Percentiles rank a stretch among this genome's conserved stretches.
Conservation (phyloP, 495 filamentous ascomycete species). For the Pseudomonodictys pantanalensis region DNA sequence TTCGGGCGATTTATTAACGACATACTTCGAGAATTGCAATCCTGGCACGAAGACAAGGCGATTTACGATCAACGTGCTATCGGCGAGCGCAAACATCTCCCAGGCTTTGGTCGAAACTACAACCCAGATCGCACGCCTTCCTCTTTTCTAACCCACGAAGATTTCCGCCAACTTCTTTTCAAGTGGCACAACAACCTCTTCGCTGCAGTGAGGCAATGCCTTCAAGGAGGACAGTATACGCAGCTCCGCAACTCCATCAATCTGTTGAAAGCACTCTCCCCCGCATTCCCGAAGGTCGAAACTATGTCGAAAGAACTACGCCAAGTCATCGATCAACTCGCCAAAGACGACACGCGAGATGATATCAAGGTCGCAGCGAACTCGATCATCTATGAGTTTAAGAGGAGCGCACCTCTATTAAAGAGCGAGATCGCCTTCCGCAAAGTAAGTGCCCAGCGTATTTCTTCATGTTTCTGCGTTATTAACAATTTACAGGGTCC, state of each 20-base stretch:
- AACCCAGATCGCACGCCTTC: constrained; percentile 60
- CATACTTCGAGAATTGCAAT: constrained; percentile 69
- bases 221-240: constrained; percentile 87
- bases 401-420: constrained; percentile 75
- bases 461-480: no score
- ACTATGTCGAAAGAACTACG: constrained; percentile 77
- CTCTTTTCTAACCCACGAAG: constrained; percentile 73
- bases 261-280: constrained; percentile 74
- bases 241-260: constrained; percentile 94
- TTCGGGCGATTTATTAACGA: constrained; percentile 83
- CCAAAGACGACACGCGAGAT: constrained; percentile 69
- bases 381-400: constrained; percentile 77
- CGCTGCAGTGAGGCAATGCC: constrained; percentile 70
- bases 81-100: constrained; percentile 58
- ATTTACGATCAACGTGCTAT: constrained; percentile 78
- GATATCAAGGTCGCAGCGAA: constrained; percentile 90
- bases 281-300: constrained; percentile 82
- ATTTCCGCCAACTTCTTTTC: constrained; percentile 78
- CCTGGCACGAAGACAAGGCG: constrained; percentile 76
- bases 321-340: constrained; percentile 61
- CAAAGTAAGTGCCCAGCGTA: constrained; percentile 18
- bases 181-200: constrained; percentile 84
- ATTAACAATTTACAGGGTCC: constrained; percentile 9
- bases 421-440: constrained; percentile 79
- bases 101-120: constrained; percentile 63